Evolutionary conservation across 1,139 yeast genomes (phyloP).

Genomic region (Arxiozyma slooffiae): DNA sequence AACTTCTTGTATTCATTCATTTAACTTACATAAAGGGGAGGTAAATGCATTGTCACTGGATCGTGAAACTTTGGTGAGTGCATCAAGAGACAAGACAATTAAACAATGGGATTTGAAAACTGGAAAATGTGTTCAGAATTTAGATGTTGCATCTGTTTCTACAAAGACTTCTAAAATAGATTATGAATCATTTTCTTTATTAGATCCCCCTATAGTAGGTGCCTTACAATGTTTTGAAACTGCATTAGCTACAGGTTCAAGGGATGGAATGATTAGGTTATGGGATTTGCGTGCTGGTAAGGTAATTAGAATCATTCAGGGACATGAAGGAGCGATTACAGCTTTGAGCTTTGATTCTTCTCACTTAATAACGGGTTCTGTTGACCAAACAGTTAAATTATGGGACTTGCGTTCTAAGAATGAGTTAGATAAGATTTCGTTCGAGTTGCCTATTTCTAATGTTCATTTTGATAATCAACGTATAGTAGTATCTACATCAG

Average conservation of each 20-base stretch:
- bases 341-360: constrained; percentile 58
- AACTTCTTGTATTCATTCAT: constrained; percentile 35
- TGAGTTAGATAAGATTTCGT: constrained; percentile 50
- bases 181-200: neutral
- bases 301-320: constrained; percentile 53
- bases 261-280: constrained; percentile 61
- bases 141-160: constrained; percentile 14
- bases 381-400: constrained; percentile 53
- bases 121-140: constrained; percentile 41
- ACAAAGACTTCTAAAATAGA: constrained; percentile 4
- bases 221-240: constrained; percentile 48
- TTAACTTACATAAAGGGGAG: constrained; percentile 56
- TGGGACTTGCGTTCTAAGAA: constrained; percentile 69
- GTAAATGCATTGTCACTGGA: constrained; percentile 51
- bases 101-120: constrained; percentile 79
- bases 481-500: constrained; percentile 44
- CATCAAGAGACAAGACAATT: constrained; percentile 79
- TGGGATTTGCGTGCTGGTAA: constrained; percentile 71
- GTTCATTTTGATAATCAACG: constrained; percentile 47
- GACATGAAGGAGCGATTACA: constrained; percentile 65
- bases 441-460: constrained; percentile 42
- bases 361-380: constrained; percentile 54
- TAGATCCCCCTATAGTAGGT: constrained; percentile 19
- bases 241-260: constrained; percentile 67
- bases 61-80: constrained; percentile 60